Percentiles rank a stretch among this genome's conserved stretches.
phyloP scores from a whole-genome alignment of 2,329 filamentous ascomycete genomes.

The Pseudogymnoascus sp. region DNA sequence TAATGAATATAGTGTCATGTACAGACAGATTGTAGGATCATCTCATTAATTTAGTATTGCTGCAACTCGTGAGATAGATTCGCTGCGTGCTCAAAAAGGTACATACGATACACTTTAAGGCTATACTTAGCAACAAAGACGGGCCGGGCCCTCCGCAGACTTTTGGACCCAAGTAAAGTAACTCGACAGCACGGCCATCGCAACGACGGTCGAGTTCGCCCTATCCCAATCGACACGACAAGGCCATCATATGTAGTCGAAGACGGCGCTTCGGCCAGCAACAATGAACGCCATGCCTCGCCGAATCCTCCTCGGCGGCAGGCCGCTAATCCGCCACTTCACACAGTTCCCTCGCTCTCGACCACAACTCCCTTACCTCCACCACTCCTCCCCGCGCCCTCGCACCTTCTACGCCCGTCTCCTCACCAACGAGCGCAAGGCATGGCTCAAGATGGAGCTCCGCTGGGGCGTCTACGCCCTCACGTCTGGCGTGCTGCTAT shows the following conservation, averaged over 20 bases:
- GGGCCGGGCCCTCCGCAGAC: constrained; percentile 7
- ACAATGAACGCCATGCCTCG: background rate
- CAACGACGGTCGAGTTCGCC: background rate
- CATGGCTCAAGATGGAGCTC: constrained; percentile 63
- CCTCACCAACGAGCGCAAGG: constrained; percentile 69
- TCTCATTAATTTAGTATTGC: background rate
- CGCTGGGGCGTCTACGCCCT: constrained; percentile 59
- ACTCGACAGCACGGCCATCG: background rate
- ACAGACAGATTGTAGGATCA: background rate
- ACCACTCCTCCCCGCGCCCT: constrained; percentile 38
- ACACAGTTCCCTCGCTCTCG: constrained; percentile 45
- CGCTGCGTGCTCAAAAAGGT: background rate
- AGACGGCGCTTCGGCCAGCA: background rate
- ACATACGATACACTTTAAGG: background rate
- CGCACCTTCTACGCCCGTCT: constrained; percentile 54
- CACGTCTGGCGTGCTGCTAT: constrained; percentile 50
- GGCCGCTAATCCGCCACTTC: constrained; percentile 42
- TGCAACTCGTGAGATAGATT: background rate
- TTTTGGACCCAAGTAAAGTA: background rate
- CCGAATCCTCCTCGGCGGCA: background rate
- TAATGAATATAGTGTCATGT: background rate
- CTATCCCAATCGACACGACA: constrained; percentile 1
- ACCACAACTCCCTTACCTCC: constrained; percentile 59
- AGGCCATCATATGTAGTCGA: background rate
- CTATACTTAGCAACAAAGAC: constrained; percentile 8